Evolutionary conservation across 139 green algal genomes (phyloP).

Genomic region (Chlorella sorokiniana): DNA sequence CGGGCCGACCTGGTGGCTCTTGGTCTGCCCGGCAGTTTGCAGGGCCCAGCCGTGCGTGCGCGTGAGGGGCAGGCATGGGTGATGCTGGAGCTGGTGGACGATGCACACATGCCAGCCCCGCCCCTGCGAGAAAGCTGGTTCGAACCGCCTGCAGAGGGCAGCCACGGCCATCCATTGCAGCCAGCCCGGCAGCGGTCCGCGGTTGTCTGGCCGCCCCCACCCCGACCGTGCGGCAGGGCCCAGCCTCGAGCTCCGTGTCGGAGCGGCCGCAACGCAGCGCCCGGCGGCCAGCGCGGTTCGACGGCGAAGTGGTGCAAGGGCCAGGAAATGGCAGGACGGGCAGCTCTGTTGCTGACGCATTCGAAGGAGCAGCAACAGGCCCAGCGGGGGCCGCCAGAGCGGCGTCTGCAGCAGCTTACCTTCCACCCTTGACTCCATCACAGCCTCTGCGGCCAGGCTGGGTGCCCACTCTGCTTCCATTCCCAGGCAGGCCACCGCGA

Average conservation of each 20-base stretch:
- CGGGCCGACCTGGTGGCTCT: not conserved
- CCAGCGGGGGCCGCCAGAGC: too few relatives aligned
- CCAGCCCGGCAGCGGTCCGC: not conserved
- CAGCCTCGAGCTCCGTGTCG: not conserved
- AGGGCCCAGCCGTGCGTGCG: not conserved
- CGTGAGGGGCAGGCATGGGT: not conserved
- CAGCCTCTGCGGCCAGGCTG: too few relatives aligned
- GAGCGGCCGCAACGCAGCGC: conserved; percentile 29
- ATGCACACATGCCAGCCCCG: not conserved
- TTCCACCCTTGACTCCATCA: too few relatives aligned
- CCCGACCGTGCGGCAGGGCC: too few relatives aligned
- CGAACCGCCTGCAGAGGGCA: not conserved
- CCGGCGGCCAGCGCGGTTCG: not conserved
- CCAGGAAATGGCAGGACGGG: not conserved
- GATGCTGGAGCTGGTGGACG: not conserved
- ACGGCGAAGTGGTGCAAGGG: not conserved
- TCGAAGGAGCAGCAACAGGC: too few relatives aligned
- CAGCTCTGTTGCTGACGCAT: too few relatives aligned
- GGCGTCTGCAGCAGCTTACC: too few relatives aligned
- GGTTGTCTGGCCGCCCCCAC: not conserved
- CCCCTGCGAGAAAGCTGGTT: conserved; percentile 22
- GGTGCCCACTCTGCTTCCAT: too few relatives aligned
- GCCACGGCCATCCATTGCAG: not conserved
- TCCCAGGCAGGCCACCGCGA: too few relatives aligned
- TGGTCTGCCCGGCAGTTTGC: too few relatives aligned